Evolutionary conservation across 345 rosid species (phyloP).

Genomic region (Pseudoturritis turrita): DNA sequence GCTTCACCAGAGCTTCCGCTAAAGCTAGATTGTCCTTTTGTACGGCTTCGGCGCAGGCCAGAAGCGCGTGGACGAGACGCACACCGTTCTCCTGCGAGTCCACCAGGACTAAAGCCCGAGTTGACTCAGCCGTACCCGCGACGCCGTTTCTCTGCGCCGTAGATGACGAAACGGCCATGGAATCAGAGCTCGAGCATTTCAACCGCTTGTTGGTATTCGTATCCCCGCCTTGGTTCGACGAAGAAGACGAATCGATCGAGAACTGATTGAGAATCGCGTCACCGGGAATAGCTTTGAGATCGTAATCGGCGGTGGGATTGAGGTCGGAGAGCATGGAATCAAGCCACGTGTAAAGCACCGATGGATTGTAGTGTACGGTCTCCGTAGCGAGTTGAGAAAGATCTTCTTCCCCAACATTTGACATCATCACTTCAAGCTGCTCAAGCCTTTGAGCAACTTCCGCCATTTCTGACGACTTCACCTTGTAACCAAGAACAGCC

Average conservation of each 20-base stretch:
- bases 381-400: slow-evolving; percentile 50
- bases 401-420: slow-evolving; percentile 52
- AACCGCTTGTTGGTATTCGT: slow-evolving; percentile 18
- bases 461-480: slow-evolving; percentile 65
- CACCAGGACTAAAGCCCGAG: slow-evolving; percentile 51
- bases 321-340: slow-evolving; percentile 60
- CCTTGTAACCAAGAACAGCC: slow-evolving; percentile 69
- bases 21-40: slow-evolving; percentile 48
- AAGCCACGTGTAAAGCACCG: slow-evolving; percentile 67
- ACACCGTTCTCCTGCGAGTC: slow-evolving; percentile 80
- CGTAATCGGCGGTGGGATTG: slow-evolving; percentile 46
- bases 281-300: slow-evolving; percentile 76
- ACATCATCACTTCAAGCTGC: slow-evolving; percentile 66
- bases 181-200: slow-evolving; percentile 29
- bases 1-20: slow-evolving; percentile 69
- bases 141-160: neutral
- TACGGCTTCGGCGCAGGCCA: slow-evolving; percentile 84
- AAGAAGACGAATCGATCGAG: slow-evolving; percentile 20
- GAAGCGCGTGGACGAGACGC: slow-evolving; percentile 58
- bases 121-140: slow-evolving; percentile 21
- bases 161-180: neutral
- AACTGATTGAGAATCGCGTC: slow-evolving; percentile 39
- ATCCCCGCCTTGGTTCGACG: slow-evolving; percentile 6
- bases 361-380: slow-evolving; percentile 69
- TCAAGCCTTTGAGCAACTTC: slow-evolving; percentile 79